These are phyloP conservation scores for Daldinia vernicosa DNA, from an alignment of 495 filamentous ascomycete species.

Conservation along the genomic window DNA sequence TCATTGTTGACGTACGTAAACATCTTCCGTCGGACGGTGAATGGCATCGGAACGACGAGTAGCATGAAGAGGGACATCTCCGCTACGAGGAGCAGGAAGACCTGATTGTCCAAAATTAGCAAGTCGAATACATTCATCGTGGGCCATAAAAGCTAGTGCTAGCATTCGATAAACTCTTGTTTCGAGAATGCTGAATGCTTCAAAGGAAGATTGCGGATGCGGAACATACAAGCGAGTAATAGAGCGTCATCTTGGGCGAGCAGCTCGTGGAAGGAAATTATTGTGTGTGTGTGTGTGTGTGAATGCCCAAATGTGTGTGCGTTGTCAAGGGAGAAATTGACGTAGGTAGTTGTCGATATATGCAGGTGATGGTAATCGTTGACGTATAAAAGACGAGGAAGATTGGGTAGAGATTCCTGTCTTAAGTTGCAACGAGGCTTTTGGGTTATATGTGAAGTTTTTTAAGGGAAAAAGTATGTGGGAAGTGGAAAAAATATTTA, in stretches of 20 bases:
- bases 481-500: not conserved
- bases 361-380: slow-evolving; percentile 15
- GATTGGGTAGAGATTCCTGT: slow-evolving; percentile 9
- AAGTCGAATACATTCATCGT: slow-evolving; percentile 19
- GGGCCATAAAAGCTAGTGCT: not conserved
- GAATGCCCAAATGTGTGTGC: slow-evolving; percentile 27
- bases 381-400: slow-evolving; percentile 18
- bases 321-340: slow-evolving; percentile 38
- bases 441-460: not conserved
- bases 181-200: slow-evolving; percentile 11
- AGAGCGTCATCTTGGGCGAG: slow-evolving; percentile 88
- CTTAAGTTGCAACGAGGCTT: slow-evolving; percentile 3
- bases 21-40: slow-evolving; percentile 83
- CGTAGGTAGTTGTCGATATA: slow-evolving; percentile 20
- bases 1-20: slow-evolving; percentile 71
- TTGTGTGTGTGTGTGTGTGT: not conserved
- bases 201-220: slow-evolving; percentile 1
- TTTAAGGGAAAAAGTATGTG: not conserved
- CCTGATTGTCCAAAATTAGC: slow-evolving; percentile 64
- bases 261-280: slow-evolving; percentile 29
- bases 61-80: slow-evolving; percentile 95
- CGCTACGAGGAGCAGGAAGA: slow-evolving; percentile 88
- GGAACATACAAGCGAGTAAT: slow-evolving; percentile 90
- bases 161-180: slow-evolving; percentile 1
- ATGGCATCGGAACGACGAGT: slow-evolving; percentile 91